phyloP scores from a whole-genome alignment of 2,329 filamentous ascomycete genomes.

The Aureobasidium mangrovei region DNA sequence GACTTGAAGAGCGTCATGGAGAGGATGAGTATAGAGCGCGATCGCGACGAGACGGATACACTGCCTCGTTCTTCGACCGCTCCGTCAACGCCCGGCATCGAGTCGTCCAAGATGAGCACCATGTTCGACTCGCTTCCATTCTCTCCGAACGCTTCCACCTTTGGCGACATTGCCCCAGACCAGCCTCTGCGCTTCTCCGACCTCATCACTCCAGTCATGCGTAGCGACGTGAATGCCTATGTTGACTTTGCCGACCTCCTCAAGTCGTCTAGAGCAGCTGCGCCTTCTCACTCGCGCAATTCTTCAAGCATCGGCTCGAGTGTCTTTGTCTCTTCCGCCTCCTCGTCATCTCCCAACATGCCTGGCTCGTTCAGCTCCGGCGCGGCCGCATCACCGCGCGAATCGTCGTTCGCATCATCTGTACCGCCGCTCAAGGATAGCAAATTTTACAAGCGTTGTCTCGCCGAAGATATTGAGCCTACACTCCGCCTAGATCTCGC shows the following conservation, averaged over 20 bases:
- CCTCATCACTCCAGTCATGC: constrained; percentile 71
- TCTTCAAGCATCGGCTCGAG: constrained; percentile 51
- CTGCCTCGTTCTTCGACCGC: constrained; percentile 50
- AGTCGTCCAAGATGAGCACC: constrained; percentile 45
- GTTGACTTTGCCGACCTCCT: constrained; percentile 78
- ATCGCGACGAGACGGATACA: constrained; percentile 59
- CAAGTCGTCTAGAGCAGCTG: constrained; percentile 51
- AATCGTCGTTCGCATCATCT: constrained; percentile 21
- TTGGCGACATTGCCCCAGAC: constrained; percentile 49
- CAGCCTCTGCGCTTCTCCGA: constrained; percentile 69
- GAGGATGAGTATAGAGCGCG: constrained; percentile 68
- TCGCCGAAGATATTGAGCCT: constrained; percentile 89
- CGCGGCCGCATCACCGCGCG: constrained; percentile 26
- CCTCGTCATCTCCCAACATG: constrained; percentile 31
- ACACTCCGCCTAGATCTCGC: constrained; percentile 82
- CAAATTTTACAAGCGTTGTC: constrained; percentile 83
- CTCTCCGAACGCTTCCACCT: constrained; percentile 39
- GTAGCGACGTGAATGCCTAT: constrained; percentile 71
- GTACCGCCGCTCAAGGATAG: constrained; percentile 71
- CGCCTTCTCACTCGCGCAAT: constrained; percentile 51
- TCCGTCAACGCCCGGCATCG: constrained; percentile 69
- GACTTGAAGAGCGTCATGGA: constrained; percentile 92
- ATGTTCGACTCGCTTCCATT: constrained; percentile 53
- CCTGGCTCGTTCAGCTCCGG: constrained; percentile 34
- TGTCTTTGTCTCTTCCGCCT: constrained; percentile 23